A percentile compares a stretch with the other conserved stretches of the same genome.
phyloP scores from a whole-genome alignment of 208 protist genomes.

The Acanthamoeba triangularis region DNA sequence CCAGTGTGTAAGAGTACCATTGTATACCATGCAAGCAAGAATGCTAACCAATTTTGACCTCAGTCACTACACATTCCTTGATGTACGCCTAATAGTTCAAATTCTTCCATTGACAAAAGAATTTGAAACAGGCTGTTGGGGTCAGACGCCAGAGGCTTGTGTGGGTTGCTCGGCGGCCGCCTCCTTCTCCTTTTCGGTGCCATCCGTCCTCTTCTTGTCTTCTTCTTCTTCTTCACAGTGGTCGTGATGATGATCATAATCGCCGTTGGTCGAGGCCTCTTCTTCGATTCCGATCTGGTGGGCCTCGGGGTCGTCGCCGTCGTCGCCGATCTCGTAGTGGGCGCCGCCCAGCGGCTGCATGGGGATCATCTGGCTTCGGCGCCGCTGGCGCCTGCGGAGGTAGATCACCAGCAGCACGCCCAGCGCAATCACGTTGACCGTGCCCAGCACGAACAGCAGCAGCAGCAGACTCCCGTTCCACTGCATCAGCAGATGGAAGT shows the following conservation, averaged over 20 bases:
- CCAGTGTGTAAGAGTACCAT: no score
- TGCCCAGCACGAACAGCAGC: not conserved
- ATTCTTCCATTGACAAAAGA: no score
- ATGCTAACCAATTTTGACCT: no score
- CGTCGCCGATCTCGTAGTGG: conserved; percentile 46
- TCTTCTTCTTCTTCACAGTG: not conserved
- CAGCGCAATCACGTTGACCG: conserved; percentile 25
- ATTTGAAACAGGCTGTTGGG: no score
- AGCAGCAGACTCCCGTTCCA: conserved; percentile 15
- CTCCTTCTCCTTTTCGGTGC: conserved; percentile 38
- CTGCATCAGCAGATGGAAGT: conserved; percentile 25
- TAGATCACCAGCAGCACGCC: not conserved
- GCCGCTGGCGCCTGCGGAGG: conserved; percentile 4
- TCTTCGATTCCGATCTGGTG: not conserved
- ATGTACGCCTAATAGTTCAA: no score
- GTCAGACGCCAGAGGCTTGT: no score
- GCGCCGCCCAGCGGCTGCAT: conserved; percentile 2
- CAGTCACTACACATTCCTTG: no score
- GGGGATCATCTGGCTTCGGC: not conserved
- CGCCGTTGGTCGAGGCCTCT: not conserved
- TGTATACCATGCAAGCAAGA: no score
- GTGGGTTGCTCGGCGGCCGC: not conserved
- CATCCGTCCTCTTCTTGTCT: not conserved
- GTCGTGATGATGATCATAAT: not conserved
- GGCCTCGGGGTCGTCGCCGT: not conserved